Base-by-base conservation (phyloP, 2,329 filamentous ascomycete species). In the Venturia aucupariae region DNA sequence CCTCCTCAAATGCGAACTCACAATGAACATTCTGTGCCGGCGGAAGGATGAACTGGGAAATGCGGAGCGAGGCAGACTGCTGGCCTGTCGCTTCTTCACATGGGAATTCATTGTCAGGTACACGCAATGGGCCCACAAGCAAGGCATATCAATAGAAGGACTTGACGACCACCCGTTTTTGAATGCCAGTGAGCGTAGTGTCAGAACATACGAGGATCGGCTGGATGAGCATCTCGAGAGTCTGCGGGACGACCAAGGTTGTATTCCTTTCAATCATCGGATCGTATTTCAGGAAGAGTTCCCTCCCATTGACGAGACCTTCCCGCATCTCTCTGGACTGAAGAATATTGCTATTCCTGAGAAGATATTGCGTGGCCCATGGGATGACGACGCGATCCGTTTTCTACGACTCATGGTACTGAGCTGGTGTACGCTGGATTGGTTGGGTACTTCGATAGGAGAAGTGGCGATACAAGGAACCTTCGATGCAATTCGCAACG, bases 81-180 rank as follows among this genome's bases (percentile, higher is more conserved):
- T 64, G 19, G 27, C 63, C n/a, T 57, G 54, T 11, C 51, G 55
- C 24, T 64, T 64, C 54, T 64, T 64, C 24, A 64, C 63, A 19
- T 60, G 54, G 54, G 27, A 30, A 5, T 64, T 64, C 27, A 24
- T 64, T 32, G 39, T 60, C 2, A 44, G 60, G 19, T 62, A 62
- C 27, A 48, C 44, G 6, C 32, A 38, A n/a, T 62, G 41, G 32
- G 60, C 60, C 2, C 60, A 62, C 24, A 62, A 42, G n/a, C 39
- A 48, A 44, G 44, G 41, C 24, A 15, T 42, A n/a, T 41, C 19
- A 11, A 38, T 59, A 24, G 46, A 39, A 42, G 41, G 44, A 19
- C 41, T 39, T 5, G 61, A 54, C 24, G 42, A 30, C 7, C 39
- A 24, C 24, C 13, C 60, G 24, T 19, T 38, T 38, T 32, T 30